phyloP scores from a whole-genome alignment of 139 green algal species.

The Eudorina sp. region DNA sequence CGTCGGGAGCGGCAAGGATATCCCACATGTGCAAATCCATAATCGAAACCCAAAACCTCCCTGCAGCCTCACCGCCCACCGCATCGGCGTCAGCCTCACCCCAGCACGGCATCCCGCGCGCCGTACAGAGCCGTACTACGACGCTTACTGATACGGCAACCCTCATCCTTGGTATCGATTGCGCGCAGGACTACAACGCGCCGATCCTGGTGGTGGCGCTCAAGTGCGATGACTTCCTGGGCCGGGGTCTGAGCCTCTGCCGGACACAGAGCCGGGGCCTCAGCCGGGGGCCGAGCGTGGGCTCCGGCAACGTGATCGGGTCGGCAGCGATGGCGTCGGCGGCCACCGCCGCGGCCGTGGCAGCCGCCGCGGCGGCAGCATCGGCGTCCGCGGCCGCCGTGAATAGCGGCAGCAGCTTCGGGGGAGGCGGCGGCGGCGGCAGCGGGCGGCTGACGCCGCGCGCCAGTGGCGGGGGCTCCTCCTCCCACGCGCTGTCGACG shows the following conservation, averaged over 20 bases:
- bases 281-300: background rate
- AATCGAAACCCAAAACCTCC: too few relatives aligned
- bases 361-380: background rate
- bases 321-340: too few relatives aligned
- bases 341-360: too few relatives aligned
- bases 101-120: too few relatives aligned
- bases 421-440: background rate
- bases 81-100: too few relatives aligned
- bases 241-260: background rate
- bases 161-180: too few relatives aligned
- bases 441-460: constrained; percentile 2
- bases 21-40: too few relatives aligned
- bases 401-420: background rate
- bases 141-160: too few relatives aligned
- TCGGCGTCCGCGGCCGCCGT: background rate
- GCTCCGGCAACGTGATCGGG: background rate
- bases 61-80: too few relatives aligned
- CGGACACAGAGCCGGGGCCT: background rate
- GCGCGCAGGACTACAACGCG: constrained; percentile 33
- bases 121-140: background rate
- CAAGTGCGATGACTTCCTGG: constrained; percentile 32
- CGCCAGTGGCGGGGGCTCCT: background rate
- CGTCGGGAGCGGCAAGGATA: too few relatives aligned
- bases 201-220: constrained; percentile 5
- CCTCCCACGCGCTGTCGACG: background rate